Evolutionary conservation across 768 basidiomycete species (phyloP).

Genomic region (Dentipellis fragilis): DNA sequence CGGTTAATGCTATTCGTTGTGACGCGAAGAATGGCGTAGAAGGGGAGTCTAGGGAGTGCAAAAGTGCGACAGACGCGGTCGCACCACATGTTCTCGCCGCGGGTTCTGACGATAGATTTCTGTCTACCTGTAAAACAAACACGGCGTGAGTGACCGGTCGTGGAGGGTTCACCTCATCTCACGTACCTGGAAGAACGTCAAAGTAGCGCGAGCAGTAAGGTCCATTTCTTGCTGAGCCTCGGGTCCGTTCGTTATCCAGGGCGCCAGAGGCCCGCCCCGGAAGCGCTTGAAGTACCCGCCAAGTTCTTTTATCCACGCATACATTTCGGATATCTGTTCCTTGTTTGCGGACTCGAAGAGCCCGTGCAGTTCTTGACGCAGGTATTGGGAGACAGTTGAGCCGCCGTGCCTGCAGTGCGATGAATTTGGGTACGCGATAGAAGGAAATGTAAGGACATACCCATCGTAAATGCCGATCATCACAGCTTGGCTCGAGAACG

Average conservation of each 20-base stretch:
- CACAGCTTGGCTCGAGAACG: slow-evolving; percentile 63
- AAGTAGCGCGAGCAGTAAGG: slow-evolving; percentile 76
- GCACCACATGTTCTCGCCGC: slow-evolving; percentile 75
- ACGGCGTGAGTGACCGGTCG: neutral
- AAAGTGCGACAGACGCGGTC: slow-evolving; percentile 80
- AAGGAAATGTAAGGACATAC: slow-evolving; percentile 28
- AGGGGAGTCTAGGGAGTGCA: slow-evolving; percentile 85
- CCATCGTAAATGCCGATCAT: slow-evolving; percentile 92
- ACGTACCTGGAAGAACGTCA: slow-evolving; percentile 79
- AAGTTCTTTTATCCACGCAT: slow-evolving; percentile 63
- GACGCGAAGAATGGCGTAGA: slow-evolving; percentile 78
- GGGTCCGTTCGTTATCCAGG: slow-evolving; percentile 38
- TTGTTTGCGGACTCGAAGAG: slow-evolving; percentile 75
- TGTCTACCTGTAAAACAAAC: slow-evolving; percentile 48
- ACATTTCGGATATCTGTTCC: slow-evolving; percentile 61
- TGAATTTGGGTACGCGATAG: neutral
- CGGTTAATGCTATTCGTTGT: slow-evolving; percentile 63
- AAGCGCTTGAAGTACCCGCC: slow-evolving; percentile 92
- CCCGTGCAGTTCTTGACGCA: slow-evolving; percentile 78
- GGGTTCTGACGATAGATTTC: slow-evolving; percentile 55
- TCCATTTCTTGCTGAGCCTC: slow-evolving; percentile 33
- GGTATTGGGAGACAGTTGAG: slow-evolving; percentile 77
- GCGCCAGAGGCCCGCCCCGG: slow-evolving; percentile 64
- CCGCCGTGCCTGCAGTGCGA: slow-evolving; percentile 70
- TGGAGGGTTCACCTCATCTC: neutral